Conservation (phyloP, 148 eudicot species). For the Amaranthus palmeri region DNA sequence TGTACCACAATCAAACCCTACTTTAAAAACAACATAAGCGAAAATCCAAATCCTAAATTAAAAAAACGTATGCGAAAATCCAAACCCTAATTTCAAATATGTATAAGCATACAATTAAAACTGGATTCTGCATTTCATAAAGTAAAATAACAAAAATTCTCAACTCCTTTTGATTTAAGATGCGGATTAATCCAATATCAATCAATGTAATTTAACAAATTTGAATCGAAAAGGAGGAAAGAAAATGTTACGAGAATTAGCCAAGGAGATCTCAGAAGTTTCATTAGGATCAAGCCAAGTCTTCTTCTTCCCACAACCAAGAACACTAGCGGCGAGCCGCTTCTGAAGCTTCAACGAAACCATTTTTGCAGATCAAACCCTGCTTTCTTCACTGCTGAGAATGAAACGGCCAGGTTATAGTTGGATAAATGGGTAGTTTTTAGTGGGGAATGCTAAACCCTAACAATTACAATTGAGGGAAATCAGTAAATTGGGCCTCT, state of each 20-base stretch:
- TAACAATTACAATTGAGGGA: not conserved
- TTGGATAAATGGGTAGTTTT: not conserved
- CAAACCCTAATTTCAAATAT: not conserved
- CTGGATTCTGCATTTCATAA: not conserved
- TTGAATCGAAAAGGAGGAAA: slow-evolving; percentile 1
- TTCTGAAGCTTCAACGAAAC: slow-evolving; percentile 54
- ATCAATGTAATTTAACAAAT: not conserved
- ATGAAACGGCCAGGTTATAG: not conserved
- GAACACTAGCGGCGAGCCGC: slow-evolving; percentile 47
- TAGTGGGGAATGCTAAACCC: slow-evolving; percentile 3
- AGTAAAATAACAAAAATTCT: no score
- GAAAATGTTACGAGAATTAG: slow-evolving; percentile 42
- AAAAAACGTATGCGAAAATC: not conserved
- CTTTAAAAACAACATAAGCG: not conserved
- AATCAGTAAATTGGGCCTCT: not conserved
- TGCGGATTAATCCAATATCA: no score
- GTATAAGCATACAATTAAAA: not conserved
- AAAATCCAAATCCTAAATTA: not conserved
- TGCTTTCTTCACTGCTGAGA: not conserved
- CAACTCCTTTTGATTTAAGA: no score
- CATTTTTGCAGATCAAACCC: slow-evolving; percentile 20
- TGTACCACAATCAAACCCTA: not conserved
- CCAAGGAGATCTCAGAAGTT: slow-evolving; percentile 52
- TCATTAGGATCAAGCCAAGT: slow-evolving; percentile 62
- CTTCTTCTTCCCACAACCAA: slow-evolving; percentile 44